These are phyloP conservation scores for Arthrobotrys pseudoclavata DNA, from an alignment of 2,329 filamentous ascomycete genomes.

Conservation along the genomic window DNA sequence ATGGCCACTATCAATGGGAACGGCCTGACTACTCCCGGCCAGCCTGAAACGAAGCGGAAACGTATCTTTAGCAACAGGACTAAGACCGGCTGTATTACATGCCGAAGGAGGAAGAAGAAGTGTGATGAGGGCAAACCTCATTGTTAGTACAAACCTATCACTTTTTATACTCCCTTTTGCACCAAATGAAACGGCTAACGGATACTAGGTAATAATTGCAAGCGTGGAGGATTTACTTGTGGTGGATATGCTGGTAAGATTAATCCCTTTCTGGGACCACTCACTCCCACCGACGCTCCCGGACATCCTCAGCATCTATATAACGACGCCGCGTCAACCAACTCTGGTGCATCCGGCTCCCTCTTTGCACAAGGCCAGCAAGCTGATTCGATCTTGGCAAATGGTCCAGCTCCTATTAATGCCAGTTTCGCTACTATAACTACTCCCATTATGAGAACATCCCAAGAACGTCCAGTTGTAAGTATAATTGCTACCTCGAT, in stretches of 20 bases:
- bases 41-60: slow-evolving; percentile 72
- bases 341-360: slow-evolving; percentile 47
- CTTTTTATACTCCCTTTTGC: slow-evolving; percentile 17
- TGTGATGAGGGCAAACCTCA: slow-evolving; percentile 94
- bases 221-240: slow-evolving; percentile 89
- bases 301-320: slow-evolving; percentile 51
- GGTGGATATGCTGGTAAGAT: slow-evolving; percentile 85
- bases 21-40: slow-evolving; percentile 41
- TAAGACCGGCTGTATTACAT: slow-evolving; percentile 95
- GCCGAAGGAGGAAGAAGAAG: slow-evolving; percentile 93
- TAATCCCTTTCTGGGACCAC: slow-evolving; percentile 82
- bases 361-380: slow-evolving; percentile 58
- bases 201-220: slow-evolving; percentile 82
- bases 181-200: slow-evolving; percentile 21
- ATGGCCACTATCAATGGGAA: slow-evolving; percentile 45
- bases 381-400: slow-evolving; percentile 60
- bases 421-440: slow-evolving; percentile 55
- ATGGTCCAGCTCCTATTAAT: slow-evolving; percentile 58
- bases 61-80: slow-evolving; percentile 93
- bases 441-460: slow-evolving; percentile 42
- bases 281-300: slow-evolving; percentile 77
- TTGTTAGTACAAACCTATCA: slow-evolving; percentile 72
- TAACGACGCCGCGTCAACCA: slow-evolving; percentile 46
- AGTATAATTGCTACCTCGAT: slow-evolving; percentile 17
- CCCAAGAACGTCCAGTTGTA: slow-evolving; percentile 49